Base-by-base conservation (phyloP, 306 rosid species). In the Coriaria nepalensis region DNA sequence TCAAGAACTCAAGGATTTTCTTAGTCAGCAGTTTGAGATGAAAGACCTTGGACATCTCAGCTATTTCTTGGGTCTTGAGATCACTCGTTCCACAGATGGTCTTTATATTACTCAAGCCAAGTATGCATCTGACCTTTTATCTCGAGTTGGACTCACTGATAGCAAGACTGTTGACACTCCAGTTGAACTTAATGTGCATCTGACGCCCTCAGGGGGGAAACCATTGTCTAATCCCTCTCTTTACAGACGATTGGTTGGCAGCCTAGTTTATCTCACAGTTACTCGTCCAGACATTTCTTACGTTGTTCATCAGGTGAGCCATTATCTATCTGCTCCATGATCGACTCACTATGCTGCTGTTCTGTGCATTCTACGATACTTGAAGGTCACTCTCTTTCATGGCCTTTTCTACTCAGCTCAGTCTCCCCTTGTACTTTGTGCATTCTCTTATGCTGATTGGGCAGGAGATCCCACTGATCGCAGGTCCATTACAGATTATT, bases 21-120 rank as follows among this genome's bases (percentile, higher is more conserved):
- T 38, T 10, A 7, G 10, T 38, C 42, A 38, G 42, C 4, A 38
- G 7, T 38, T 38, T 38, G 42, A 38, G 10, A 38, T 38, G 42
- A 38, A 38, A 38, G 42, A 38, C 42, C 39, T 54, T 0, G 59
- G 59, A 0, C 5, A 8, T 9, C 37, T 54, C 0, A 20, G 49
- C 15, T 54, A 54, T 8, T 54, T 54, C 42, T 38, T 54, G 6
- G 59, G 39, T 0, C n/a, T 41, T 43, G 61, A 56, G 34, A 42
- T 56, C 7, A 4, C 51, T 33, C 2, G 3, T 43, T 2, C 0
- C 7, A 10, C 7, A 0, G 6, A 43, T 10, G 42, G 51, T 6
- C 34, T 32, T n/a, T 44, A 6, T 29, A 29, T 56, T 5, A 5
- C 20, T 56, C 50, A 56, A 43, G 34, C 40, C 9, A 42, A 55